Evolutionary conservation across 2,329 filamentous ascomycete genomes (phyloP).

Genomic region (Phialophora expanda): DNA sequence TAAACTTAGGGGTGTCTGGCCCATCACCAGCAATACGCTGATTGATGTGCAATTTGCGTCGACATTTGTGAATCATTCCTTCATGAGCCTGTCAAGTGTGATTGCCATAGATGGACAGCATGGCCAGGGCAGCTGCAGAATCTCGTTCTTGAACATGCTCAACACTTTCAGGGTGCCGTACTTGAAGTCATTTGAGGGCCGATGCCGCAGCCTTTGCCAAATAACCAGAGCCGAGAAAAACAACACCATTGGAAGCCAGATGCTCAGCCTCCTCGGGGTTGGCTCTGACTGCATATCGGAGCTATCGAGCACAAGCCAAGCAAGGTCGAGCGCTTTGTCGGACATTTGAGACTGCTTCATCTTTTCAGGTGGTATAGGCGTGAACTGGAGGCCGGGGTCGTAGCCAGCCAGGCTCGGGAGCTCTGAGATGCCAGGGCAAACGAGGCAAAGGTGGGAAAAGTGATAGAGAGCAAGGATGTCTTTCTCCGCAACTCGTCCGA

Average conservation of each 20-base stretch:
- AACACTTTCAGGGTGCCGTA: conserved; percentile 23
- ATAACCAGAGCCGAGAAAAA: conserved; percentile 20
- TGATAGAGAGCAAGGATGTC: conserved; percentile 23
- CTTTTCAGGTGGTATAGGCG: neutral
- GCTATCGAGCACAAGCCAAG: conserved; percentile 22
- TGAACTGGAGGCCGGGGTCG: neutral
- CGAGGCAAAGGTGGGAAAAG: conserved; percentile 18
- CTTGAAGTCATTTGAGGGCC: conserved; percentile 7
- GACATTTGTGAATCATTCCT: neutral
- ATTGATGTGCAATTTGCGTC: no score
- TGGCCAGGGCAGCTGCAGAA: conserved; percentile 23
- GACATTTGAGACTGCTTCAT: conserved; percentile 2
- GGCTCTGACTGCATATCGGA: conserved; percentile 10
- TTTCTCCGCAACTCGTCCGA: conserved; percentile 13
- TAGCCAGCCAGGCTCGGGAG: conserved; percentile 19
- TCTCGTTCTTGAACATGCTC: conserved; percentile 23
- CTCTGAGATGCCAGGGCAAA: conserved; percentile 17
- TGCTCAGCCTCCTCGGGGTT: neutral
- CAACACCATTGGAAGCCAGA: conserved; percentile 21
- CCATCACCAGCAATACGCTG: no score
- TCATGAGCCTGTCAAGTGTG: conserved; percentile 25
- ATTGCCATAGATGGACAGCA: conserved; percentile 18
- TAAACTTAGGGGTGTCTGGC: no score
- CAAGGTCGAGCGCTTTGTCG: conserved; percentile 24
- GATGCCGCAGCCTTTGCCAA: conserved; percentile 18